A percentile compares a stretch with the other conserved stretches of the same genome.
phyloP scores from a whole-genome alignment of 2,329 filamentous ascomycete genomes.

The Thelonectria rubi region DNA sequence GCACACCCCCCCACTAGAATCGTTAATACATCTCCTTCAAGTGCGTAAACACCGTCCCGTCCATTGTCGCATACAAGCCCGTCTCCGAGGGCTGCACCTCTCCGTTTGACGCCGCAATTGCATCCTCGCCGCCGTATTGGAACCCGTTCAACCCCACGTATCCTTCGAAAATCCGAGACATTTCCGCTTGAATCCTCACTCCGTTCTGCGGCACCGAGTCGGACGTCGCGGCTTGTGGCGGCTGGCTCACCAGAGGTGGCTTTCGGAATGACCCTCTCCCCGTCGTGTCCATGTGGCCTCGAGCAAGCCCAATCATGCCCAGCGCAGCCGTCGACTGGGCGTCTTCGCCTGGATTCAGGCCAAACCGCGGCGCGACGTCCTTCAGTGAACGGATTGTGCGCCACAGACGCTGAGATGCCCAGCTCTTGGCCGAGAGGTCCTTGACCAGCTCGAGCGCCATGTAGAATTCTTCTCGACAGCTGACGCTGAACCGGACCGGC shows the following conservation, averaged over 20 bases:
- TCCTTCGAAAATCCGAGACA: slow-evolving; percentile 58
- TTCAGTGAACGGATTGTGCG: slow-evolving; percentile 75
- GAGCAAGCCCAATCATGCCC: slow-evolving; percentile 65
- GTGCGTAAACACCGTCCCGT: slow-evolving; percentile 29
- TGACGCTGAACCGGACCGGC: slow-evolving; percentile 73
- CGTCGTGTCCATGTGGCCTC: slow-evolving; percentile 46
- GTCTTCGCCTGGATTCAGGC: slow-evolving; percentile 61
- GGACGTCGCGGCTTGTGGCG: slow-evolving; percentile 33
- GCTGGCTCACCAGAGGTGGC: slow-evolving; percentile 40
- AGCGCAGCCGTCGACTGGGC: slow-evolving; percentile 61
- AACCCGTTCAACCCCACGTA: slow-evolving; percentile 51
- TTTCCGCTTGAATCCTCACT: slow-evolving; percentile 60
- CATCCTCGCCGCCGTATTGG: slow-evolving; percentile 43
- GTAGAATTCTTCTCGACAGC: slow-evolving; percentile 80
- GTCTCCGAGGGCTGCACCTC: slow-evolving; percentile 39
- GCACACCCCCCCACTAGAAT: background rate
- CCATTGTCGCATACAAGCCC: slow-evolving; percentile 35
- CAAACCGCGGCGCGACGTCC: slow-evolving; percentile 75
- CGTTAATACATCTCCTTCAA: slow-evolving; percentile 30
- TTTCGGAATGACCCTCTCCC: slow-evolving; percentile 42
- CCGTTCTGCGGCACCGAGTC: slow-evolving; percentile 54
- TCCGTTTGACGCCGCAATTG: slow-evolving; percentile 33
- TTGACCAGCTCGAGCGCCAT: slow-evolving; percentile 79
- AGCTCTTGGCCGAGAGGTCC: slow-evolving; percentile 75
- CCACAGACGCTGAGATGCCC: slow-evolving; percentile 78